These are phyloP conservation scores for Gossypium australe DNA, from an alignment of 345 rosid species.

Conservation along the genomic window DNA sequence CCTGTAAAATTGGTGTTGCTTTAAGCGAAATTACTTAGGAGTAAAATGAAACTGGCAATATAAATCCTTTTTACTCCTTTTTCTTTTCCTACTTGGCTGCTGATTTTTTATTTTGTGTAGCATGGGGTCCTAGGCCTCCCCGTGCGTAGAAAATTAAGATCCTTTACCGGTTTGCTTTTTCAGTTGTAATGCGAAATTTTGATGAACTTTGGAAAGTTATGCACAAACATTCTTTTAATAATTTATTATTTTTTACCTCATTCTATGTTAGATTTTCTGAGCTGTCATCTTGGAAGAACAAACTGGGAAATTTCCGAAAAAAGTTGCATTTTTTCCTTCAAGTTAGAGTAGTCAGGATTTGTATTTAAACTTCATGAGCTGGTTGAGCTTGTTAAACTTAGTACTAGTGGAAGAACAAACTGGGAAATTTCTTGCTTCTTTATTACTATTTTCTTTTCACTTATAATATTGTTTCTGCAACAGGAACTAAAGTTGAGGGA, in stretches of 20 bases:
- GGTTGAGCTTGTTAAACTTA: neutral
- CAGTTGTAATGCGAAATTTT: neutral
- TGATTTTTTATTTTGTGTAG: neutral
- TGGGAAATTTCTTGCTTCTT: neutral
- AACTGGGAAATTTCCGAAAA: too few relatives aligned
- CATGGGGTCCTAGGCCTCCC: neutral
- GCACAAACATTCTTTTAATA: neutral
- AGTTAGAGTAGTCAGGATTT: neutral
- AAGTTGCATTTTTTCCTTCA: neutral
- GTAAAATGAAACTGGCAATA: neutral
- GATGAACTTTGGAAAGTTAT: neutral
- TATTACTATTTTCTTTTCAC: neutral
- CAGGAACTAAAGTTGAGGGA: slow-evolving; percentile 89
- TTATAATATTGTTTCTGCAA: slow-evolving; percentile 17
- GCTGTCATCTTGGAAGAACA: neutral
- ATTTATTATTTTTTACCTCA: neutral
- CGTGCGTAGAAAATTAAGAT: neutral
- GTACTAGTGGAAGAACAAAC: neutral
- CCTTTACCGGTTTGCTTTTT: neutral
- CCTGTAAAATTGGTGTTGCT: neutral
- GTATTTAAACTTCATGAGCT: neutral
- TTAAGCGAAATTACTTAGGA: neutral
- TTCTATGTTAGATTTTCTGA: neutral
- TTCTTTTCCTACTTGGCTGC: neutral
- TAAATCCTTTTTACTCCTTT: neutral